A percentile compares a stretch with the other conserved stretches of the same genome.
These are phyloP conservation scores for Oenanthe sinensis DNA, from an alignment of 129 eudicot species.

Conservation along the genomic window DNA sequence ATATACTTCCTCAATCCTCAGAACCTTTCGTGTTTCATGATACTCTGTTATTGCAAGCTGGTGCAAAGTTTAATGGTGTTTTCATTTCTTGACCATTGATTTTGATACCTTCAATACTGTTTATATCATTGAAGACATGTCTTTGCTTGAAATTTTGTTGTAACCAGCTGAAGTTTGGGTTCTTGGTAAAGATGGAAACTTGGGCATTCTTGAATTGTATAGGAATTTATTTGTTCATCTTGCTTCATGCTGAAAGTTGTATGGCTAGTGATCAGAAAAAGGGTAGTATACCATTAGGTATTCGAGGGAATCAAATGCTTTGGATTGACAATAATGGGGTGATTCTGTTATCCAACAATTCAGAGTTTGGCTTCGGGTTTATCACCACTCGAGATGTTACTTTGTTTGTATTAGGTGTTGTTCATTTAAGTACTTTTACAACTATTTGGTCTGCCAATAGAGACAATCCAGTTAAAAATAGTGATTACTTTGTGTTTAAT, in stretches of 20 bases:
- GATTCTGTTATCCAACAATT: conserved; percentile 53
- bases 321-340: conserved; percentile 65
- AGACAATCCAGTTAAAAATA: conserved; percentile 35
- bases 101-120: background rate
- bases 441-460: conserved; percentile 85
- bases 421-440: conserved; percentile 45
- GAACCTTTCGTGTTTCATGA: background rate
- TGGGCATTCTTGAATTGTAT: conserved; percentile 24
- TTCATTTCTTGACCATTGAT: background rate
- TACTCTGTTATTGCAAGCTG: background rate
- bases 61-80: background rate
- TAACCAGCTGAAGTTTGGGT: background rate
- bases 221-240: conserved; percentile 20
- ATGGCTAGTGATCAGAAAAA: conserved; percentile 37
- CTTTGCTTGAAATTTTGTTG: background rate
- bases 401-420: conserved; percentile 45
- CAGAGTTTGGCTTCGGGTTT: conserved; percentile 70
- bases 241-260: conserved; percentile 34
- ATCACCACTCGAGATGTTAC: conserved; percentile 48
- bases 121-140: background rate
- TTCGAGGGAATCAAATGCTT: conserved; percentile 58
- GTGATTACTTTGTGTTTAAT: conserved; percentile 55
- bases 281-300: conserved; percentile 43
- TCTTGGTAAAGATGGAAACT: conserved; percentile 29
- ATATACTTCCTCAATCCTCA: background rate